Base-by-base conservation (phyloP, 306 rosid genomes). In the Vigna unguiculata region DNA sequence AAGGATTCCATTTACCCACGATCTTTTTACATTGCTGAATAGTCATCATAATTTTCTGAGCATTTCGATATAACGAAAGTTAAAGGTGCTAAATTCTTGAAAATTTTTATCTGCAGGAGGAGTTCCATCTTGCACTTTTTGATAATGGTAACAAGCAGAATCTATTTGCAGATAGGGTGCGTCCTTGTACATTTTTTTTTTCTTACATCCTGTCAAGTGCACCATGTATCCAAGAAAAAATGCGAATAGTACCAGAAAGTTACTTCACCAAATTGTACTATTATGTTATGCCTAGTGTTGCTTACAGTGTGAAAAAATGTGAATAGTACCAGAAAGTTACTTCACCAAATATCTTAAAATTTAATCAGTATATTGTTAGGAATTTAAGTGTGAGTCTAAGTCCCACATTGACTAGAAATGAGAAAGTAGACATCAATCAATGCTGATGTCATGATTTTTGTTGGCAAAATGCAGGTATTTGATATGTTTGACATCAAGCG, bases 151-250 rank as follows among this genome's bases (percentile, higher is more conserved):
- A 21, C 69, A 75, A 77, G 79, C 85, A 75, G 76, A 88, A 83
- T 75, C 88, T 90, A 57, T 90, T 92, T 77, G 90, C 89, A 61
- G 88, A 80, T 80, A 90, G 88, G 91, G 96, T 92, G 19, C 2
- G 85, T 78, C 62, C 38, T 71, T 28, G 43, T 61, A 8, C 34
- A 25, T 13, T 57, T 13, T 28, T 36, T 53, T 46, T 62, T 49
- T 9, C 20, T 66, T 5, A 34, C 7, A n/a, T 45, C 21, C 41
- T 72, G 57, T 28, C 24, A 17, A 14, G 20, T 54, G 19, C 17
- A 16, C 63, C 9, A 57, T 57, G 25, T 24, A 24, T 57, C 63
- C 36, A 11, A 24, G 17, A 21, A 11, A 28, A 22, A 57, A 2
- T 15, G 65, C 9, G 45, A 25, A 58, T 25, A 28, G 20, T 24